phyloP scores from a whole-genome alignment of 805 yeast genomes.

The Candida ponderosae region DNA sequence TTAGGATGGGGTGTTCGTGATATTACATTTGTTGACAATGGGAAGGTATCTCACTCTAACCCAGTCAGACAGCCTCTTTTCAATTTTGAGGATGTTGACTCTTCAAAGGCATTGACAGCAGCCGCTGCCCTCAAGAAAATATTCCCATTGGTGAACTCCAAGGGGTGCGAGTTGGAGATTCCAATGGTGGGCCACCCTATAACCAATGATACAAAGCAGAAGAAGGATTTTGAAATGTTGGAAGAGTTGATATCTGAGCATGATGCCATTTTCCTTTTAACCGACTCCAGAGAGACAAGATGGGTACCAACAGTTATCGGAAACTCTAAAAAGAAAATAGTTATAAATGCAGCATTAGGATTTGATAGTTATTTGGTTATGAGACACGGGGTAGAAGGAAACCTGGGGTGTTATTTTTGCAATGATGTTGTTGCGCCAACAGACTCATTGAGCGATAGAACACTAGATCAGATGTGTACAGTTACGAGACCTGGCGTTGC shows the following conservation, averaged over 20 bases:
- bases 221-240: constrained; percentile 44
- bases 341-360: constrained; percentile 90
- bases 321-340: constrained; percentile 56
- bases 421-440: constrained; percentile 93
- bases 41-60: constrained; percentile 82
- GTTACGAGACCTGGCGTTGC: constrained; percentile 98
- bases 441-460: constrained; percentile 79
- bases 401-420: constrained; percentile 89
- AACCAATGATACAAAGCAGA: constrained; percentile 43
- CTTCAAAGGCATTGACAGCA: constrained; percentile 71
- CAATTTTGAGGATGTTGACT: constrained; percentile 72
- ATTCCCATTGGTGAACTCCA: constrained; percentile 67
- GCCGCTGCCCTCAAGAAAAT: constrained; percentile 64
- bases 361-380: constrained; percentile 90
- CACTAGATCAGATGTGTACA: constrained; percentile 97
- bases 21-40: constrained; percentile 85
- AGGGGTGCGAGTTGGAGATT: constrained; percentile 62
- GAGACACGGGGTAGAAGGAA: constrained; percentile 64
- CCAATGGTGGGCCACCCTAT: constrained; percentile 97
- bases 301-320: constrained; percentile 95
- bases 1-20: constrained; percentile 92
- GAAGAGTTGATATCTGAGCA: constrained; percentile 49
- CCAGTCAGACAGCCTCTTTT: constrained; percentile 94
- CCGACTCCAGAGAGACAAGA: constrained; percentile 93
- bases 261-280: constrained; percentile 72